Evolutionary conservation across 202 grass and related monocot species (phyloP).

Genomic region (Alloteropsis angusta): DNA sequence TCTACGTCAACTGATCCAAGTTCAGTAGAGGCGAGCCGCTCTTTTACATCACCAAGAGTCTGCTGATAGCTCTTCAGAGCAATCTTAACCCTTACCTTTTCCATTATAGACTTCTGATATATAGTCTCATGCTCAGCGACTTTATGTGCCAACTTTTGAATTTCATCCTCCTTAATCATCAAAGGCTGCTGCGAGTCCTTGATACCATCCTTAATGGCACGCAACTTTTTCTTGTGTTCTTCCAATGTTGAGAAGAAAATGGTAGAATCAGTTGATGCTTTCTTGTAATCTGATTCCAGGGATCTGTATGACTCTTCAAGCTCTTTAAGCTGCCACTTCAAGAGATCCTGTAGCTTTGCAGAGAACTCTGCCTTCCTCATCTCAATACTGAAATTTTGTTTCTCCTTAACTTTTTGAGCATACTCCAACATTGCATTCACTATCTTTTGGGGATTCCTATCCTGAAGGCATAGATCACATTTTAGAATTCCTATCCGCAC

Average conservation of each 20-base stretch:
- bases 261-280: slow-evolving; percentile 23
- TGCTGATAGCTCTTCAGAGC: slow-evolving; percentile 31
- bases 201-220: slow-evolving; percentile 18
- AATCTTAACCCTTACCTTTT: slow-evolving; percentile 30
- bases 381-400: slow-evolving; percentile 32
- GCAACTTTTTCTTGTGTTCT: slow-evolving; percentile 32
- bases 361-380: slow-evolving; percentile 38
- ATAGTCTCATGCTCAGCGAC: slow-evolving; percentile 19
- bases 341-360: slow-evolving; percentile 28
- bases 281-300: slow-evolving; percentile 41
- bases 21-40: slow-evolving; percentile 13
- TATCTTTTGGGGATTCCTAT: slow-evolving; percentile 32
- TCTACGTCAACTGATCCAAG: slow-evolving; percentile 29
- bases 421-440: slow-evolving; percentile 33
- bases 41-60: slow-evolving; percentile 29
- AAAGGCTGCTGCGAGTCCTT: slow-evolving; percentile 10
- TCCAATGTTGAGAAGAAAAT: slow-evolving; percentile 27
- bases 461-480: slow-evolving; percentile 26
- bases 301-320: slow-evolving; percentile 23
- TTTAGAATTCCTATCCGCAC: slow-evolving; percentile 34
- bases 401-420: slow-evolving; percentile 34
- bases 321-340: slow-evolving; percentile 45
- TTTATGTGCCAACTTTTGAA: slow-evolving; percentile 27
- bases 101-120: slow-evolving; percentile 35
- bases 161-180: slow-evolving; percentile 28